Base-by-base conservation (phyloP, 257 asterid species). In the Apocynum venetum region DNA sequence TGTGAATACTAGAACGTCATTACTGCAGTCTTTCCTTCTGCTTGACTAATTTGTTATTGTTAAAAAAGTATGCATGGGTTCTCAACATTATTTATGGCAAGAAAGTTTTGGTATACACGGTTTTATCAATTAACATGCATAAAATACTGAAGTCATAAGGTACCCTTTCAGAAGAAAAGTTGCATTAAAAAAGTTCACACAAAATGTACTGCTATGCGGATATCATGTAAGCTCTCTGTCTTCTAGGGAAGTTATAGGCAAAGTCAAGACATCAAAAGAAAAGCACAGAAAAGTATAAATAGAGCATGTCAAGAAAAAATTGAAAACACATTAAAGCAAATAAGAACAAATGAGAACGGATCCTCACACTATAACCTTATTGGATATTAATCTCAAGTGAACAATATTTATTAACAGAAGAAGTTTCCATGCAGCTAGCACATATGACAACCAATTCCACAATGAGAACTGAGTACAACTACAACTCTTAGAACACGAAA, bases 401-500 rank as follows among this genome's bases (percentile, higher is more conserved):
- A 66, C 12, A 66, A 6, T 35, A 31, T 31, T 35, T 31, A 63
- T 12, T 14, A 66, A 66, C 14, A 40, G 51, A 66, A 40, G 49
- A 40, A 38, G 25, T 38, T 4, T 38, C 71, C 19, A 2, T 13
- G 7, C 44, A 63, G 6, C 48, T 4, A 10, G 70, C 11, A 64
- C 19, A 31, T 6, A 40, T 15, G 72, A 66, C n/a, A 63, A 3
- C n/a, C 2, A 64, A 36, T 38, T 6, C 48, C 71, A 65, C 10
- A 13, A 14, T 14, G 70, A 38, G 49, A 65, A 40, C 71, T 40
- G 5, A 1, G 49, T 12, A 64, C 1, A 64, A 9, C 53, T 8
- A 71, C 61, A 11, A 25, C 48, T 10, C 3, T 57, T 51, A 35
- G 44, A 68, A 20, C 14, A 12, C 74, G 14, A 74, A 81, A 82